Base-by-base conservation (phyloP, 345 rosid species). In the Citrus australasica region DNA sequence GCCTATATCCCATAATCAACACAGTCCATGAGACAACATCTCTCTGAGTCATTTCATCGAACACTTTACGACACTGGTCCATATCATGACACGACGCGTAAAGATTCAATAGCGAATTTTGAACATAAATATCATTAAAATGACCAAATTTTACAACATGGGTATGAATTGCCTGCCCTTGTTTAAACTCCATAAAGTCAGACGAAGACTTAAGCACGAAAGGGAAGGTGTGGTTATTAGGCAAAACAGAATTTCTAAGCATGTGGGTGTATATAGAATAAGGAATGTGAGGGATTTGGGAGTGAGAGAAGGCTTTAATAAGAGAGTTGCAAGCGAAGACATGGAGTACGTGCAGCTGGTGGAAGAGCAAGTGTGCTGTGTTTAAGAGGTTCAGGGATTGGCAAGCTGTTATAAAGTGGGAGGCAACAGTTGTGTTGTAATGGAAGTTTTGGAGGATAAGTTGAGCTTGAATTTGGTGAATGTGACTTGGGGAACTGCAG, bases 21-120 rank as follows among this genome's bases (percentile, higher is more conserved):
- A 84, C 78, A 55, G 88, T 88, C 91, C 91, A 87, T 24, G 91
- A 90, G 28, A 87, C 91, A 27, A 88, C 91, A 71, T 88, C 90
- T 82, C 84, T 85, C 1, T 55, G 70, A 82, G 85, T 58, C 87
- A 88, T 88, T 87, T 87, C 88, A 53, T 87, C 89, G 42, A 90
- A 88, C 89, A 88, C 11, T 30, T 84, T 63, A 30, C 87, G 87
- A 71, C 90, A 84, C 35, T 79, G 17, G 1, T 16, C 51, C 87
- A 85, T 80, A 24, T 77, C 51, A 7, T 84, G 87, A 33, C 85
- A 80, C 7, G 85, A 82, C 0, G 88, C 90, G 42, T 88, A 88
- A 1, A 85, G 28, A 75, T 80, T 75, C 64, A 86, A 24, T 66
- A 90, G 66, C 10, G 89, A 82, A 67, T 88, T 90, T 11, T 65